Evolutionary conservation across 208 protist species (phyloP), one percentile per base, ranked within the genome.

Genomic region (Herpetomonas tarakana): DNA sequence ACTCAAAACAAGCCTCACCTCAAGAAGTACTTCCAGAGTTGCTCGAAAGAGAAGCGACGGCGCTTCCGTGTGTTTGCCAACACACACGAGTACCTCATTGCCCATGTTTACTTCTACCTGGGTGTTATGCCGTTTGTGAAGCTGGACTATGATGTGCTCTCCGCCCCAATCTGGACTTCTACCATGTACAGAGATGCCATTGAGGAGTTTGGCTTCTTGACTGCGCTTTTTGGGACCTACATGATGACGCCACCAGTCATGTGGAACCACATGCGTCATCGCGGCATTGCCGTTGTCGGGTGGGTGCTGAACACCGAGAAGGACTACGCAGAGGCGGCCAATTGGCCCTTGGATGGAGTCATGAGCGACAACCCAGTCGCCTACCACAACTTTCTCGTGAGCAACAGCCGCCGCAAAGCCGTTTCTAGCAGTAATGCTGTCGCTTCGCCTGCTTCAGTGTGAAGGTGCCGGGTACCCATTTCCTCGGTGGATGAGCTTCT

Each of bases 281-380:
- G 88, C 16, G 88, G 80, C 0, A 67, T 94, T 26, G 68, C 76
- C 6, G 88, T 94, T 26, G 45, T 91, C 1, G 88, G 69, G 14
- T 94, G 81, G 77, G 81, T 90, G n/a, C 29, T 91, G 25, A 94
- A 94, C 54, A 76, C 85, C 41, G 71, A 78, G 22, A 57, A 70
- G 0, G 83, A 94, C 29, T 86, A 88, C 39, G 45, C 66, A 16
- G 71, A 92, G 45, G 74, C 65, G 1, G 60, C 75, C 19, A 31
- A 62, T 2, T 77, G 55, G 55, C 81, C 84, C 21, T n/a, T 91
- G 26, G 89, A 91, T 44, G 83, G 82, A 18, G 52, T 94, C 39
- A 91, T 94, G 71, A 72, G 83, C 0, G 88, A 91, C 55, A 74
- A 86, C 59, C 82, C 84, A 3, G 56, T 68, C 21, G 65, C 57